Evolutionary conservation across 139 green algal species (phyloP), one percentile per base, ranked within the genome.

Genomic region (Closterium sp.): DNA sequence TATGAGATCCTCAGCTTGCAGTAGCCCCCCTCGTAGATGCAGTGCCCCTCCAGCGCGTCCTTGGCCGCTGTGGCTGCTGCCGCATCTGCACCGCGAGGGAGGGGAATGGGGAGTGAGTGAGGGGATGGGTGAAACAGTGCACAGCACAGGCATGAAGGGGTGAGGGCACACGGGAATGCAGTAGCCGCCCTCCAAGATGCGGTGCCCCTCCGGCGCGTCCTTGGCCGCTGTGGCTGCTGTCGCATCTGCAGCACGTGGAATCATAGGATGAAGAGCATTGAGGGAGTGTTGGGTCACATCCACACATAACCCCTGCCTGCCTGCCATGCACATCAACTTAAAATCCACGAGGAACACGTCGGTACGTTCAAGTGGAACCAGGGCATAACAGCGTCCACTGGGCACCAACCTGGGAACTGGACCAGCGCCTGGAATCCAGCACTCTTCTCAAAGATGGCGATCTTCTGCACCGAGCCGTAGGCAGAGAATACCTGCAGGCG

Each of bases 391-490:
- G 28, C n/a, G n/a, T n/a, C n/a, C n/a, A n/a, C 76, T 85, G 28
- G 38, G 38, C 2, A 91, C 87, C 6, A 34, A 94, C 91, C 91
- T 93, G 91, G 91, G 81, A 96, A 97, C 93, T 97, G 95, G 10
- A 95, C 89, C n/a, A 95, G 91, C 2, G 95, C 95, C 33, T 96
- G 94, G 31, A 97, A 89, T 1, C 95, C 95, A 3, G 88, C 88
- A 84, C 95, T 95, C 86, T 96, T 96, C 90, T 97, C 95, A 88
- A 96, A 97, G 19, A 96, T 95, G 69, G 95, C 95, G 85, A 97
- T 96, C 93, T 97, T 97, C 90, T 96, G 92, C 23, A 97, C 95
- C 32, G 84, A 84, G 55, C 95, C 95, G 85, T 96, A 97, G 0
- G 94, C 94, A 0, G 93, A 95, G 91, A 96, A 97, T 5, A 97